Evolutionary conservation across 2,329 filamentous ascomycete genomes (phyloP), one percentile per base, ranked within the genome.

Genomic region (Aspergillus sp.): DNA sequence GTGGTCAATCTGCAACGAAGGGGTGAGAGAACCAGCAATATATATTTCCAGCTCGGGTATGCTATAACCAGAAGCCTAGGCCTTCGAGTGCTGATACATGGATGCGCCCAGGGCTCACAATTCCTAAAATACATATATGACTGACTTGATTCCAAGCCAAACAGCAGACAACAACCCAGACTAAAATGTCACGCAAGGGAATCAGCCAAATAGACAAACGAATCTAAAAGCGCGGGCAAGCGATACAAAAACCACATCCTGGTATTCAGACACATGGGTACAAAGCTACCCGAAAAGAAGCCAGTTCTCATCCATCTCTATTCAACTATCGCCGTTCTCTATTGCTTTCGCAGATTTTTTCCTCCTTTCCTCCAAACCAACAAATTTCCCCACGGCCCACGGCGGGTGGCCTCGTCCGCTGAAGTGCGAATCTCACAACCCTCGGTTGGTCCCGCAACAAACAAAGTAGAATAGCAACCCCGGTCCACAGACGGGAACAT

Each of bases 401-500:
- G 25, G 25, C 25, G 2, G 25, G 9, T 29, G 9, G 5, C 11
- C 3, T 10, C 25, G 1, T 1, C 25, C 25, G 11, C 25, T 10
- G 7, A 7, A 3, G 25, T 29, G 25, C 11, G 11, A 29, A 10
- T 7, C 25, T 10, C 25, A 29, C 25, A 29, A 29, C 11, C 25
- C 11, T 9, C 25, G 7, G 7, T 10, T 29, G 25, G 7, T 10
- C 25, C 6, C 9, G 7, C 25, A 29, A 29, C 9, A 10, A 19
- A 19, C 17, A 19, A 21, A 42, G 17, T 10, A 42, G 19, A 38
- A 38, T 38, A 7, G 14, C 34, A 20, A 38, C 53, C 56, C 54
- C 56, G 58, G 38, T 47, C 50, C 58, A 19, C 21, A 44, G 31
- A 21, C 36, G 40, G 40, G 21, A 32, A 31, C 49, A 16, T 16